Evolutionary conservation across 306 rosid species (phyloP).

Genomic region (Lotus japonicus): DNA sequence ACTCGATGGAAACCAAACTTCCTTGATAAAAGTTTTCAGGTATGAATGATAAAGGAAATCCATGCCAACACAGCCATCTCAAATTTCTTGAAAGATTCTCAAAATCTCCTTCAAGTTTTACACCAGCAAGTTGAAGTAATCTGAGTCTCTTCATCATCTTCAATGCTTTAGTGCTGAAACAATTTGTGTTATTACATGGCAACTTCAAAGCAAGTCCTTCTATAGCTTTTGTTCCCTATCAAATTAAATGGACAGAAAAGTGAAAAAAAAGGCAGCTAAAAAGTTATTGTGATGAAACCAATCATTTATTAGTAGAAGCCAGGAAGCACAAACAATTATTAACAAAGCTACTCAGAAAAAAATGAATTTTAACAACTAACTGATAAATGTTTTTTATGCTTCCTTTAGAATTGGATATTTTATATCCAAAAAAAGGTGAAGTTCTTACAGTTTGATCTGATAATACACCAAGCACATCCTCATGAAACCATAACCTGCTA

Average conservation of each 20-base stretch:
- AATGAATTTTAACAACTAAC: neutral
- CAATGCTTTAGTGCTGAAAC: conserved; percentile 6
- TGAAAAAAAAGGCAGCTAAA: neutral
- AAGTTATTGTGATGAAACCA: neutral
- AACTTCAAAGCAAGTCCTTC: conserved; percentile 27
- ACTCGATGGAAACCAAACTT: conserved; percentile 16
- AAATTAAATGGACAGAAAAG: neutral
- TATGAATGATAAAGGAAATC: neutral
- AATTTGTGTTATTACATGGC: neutral
- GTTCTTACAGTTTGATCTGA: no score
- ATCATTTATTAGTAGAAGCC: neutral
- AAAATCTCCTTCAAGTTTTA: conserved; percentile 22
- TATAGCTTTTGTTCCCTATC: conserved; percentile 17
- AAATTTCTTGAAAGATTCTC: conserved; percentile 1
- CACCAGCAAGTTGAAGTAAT: conserved; percentile 16
- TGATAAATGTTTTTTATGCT: neutral
- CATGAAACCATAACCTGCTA: no score
- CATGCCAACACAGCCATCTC: conserved; percentile 24
- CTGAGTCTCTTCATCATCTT: conserved; percentile 23
- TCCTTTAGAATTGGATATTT: no score
- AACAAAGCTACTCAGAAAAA: neutral
- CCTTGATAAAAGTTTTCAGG: neutral
- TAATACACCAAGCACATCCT: no score
- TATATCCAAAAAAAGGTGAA: no score
- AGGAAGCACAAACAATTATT: neutral